phyloP scores from a whole-genome alignment of 2,329 filamentous ascomycete species.

The Orbilia quercus region DNA sequence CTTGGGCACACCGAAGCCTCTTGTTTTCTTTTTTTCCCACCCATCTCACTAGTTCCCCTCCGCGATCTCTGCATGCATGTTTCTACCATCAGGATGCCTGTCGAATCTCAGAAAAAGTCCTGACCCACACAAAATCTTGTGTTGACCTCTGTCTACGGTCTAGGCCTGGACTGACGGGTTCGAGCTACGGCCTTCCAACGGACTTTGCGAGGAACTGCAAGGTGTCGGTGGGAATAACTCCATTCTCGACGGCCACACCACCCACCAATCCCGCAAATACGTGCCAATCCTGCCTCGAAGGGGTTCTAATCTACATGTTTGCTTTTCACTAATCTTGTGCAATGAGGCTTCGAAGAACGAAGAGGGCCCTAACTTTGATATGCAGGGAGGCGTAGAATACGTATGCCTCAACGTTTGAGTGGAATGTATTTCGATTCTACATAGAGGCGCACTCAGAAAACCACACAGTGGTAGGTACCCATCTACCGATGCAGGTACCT shows the following conservation, averaged over 20 bases:
- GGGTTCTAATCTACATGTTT: constrained; percentile 46
- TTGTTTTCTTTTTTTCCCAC: not conserved
- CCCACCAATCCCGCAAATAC: constrained; percentile 43
- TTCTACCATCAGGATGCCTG: not conserved
- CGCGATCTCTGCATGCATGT: not conserved
- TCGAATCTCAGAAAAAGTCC: not conserved
- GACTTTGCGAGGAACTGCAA: constrained; percentile 19
- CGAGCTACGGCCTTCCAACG: constrained; percentile 6
- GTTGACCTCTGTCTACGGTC: constrained; percentile 24
- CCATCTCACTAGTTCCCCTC: too few species aligned
- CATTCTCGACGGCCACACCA: constrained; percentile 33
- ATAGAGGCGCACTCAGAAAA: constrained; percentile 13
- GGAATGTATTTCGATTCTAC: constrained; percentile 47
- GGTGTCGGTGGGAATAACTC: not conserved
- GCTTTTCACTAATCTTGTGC: constrained; percentile 37
- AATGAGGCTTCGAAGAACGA: constrained; percentile 52
- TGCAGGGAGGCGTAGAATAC: constrained; percentile 45
- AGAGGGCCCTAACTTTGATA: constrained; percentile 49
- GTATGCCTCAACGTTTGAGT: constrained; percentile 46
- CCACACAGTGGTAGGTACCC: constrained; percentile 29
- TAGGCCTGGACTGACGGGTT: constrained; percentile 4
- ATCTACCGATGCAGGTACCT: constrained; percentile 49
- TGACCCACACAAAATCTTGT: constrained; percentile 2
- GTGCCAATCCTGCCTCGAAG: constrained; percentile 39
- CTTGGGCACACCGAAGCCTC: constrained; percentile 4